Evolutionary conservation across 2,329 filamentous ascomycete genomes (phyloP).

Genomic region (Alternaria hordeiaustralica): DNA sequence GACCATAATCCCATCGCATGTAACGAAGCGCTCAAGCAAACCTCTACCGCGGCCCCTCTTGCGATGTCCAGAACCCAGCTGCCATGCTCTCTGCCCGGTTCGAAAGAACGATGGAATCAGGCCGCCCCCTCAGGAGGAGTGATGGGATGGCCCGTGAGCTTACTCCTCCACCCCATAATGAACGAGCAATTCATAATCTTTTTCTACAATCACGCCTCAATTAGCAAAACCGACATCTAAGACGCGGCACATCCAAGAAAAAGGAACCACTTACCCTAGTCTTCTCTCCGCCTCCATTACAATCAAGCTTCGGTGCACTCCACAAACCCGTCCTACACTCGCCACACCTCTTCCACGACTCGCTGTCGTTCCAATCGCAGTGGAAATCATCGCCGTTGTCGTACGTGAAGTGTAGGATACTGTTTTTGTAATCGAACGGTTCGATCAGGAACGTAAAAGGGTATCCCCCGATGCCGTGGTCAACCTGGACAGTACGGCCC

Average conservation of each 20-base stretch:
- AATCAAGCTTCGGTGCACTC: background rate
- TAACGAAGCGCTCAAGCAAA: background rate
- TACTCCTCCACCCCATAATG: conserved; percentile 10
- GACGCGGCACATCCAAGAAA: background rate
- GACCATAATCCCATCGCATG: background rate
- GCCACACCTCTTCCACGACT: conserved; percentile 22
- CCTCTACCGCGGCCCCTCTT: background rate
- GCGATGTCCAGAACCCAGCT: background rate
- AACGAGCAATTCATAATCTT: conserved; percentile 23
- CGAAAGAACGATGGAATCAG: background rate
- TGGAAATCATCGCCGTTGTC: background rate
- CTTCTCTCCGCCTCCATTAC: background rate
- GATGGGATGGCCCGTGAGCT: background rate
- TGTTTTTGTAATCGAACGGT: conserved; percentile 1
- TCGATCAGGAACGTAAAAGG: conserved; percentile 4
- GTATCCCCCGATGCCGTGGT: conserved; percentile 8
- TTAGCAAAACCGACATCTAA: background rate
- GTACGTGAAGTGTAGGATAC: conserved; percentile 10
- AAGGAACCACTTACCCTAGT: background rate
- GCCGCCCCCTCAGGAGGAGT: background rate
- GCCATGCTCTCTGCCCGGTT: background rate
- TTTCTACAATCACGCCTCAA: background rate
- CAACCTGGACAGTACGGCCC: background rate
- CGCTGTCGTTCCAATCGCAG: conserved; percentile 22
- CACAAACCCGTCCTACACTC: conserved; percentile 22